These are phyloP conservation scores for Citrus sp. DNA, from an alignment of 345 rosid genomes.

Conservation along the genomic window DNA sequence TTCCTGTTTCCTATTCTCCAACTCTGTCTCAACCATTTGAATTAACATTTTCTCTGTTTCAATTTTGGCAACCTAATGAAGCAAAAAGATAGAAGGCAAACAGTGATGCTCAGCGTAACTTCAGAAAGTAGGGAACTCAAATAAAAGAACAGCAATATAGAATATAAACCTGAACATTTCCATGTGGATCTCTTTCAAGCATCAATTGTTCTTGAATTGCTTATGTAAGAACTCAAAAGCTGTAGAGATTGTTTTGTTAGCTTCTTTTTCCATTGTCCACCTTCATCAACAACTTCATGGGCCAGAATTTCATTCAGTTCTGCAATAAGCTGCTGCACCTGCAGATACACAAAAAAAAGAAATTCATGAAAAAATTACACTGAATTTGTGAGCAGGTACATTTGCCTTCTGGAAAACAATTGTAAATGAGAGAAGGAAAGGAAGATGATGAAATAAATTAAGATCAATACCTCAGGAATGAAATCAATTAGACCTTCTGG, in stretches of 20 bases:
- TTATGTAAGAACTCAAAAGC: constrained; percentile 72
- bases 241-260: constrained; percentile 55
- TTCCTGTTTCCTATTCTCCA: constrained; percentile 78
- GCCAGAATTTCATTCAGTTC: constrained; percentile 93
- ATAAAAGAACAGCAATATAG: background rate
- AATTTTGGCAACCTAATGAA: constrained; percentile 78
- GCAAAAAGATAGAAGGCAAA: constrained; percentile 6
- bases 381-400: background rate
- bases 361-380: background rate
- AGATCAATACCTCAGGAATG: constrained; percentile 78
- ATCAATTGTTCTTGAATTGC: constrained; percentile 90
- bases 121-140: constrained; percentile 4
- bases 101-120: background rate
- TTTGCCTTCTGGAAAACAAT: background rate
- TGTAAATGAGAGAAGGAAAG: background rate
- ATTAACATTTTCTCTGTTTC: constrained; percentile 99
- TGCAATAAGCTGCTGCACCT: constrained; percentile 92
- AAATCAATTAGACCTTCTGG: constrained; percentile 99
- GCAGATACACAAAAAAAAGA: constrained; percentile 14
- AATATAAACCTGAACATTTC: constrained; percentile 86
- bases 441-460: background rate
- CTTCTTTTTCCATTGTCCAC: constrained; percentile 78
- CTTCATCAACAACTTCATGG: constrained; percentile 67
- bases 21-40: constrained; percentile 94
- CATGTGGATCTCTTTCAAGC: constrained; percentile 99